Percentiles rank a stretch among this genome's conserved stretches.
These are phyloP conservation scores for Xerocomellus intermedius DNA, from an alignment of 768 basidiomycete species.

Conservation along the genomic window DNA sequence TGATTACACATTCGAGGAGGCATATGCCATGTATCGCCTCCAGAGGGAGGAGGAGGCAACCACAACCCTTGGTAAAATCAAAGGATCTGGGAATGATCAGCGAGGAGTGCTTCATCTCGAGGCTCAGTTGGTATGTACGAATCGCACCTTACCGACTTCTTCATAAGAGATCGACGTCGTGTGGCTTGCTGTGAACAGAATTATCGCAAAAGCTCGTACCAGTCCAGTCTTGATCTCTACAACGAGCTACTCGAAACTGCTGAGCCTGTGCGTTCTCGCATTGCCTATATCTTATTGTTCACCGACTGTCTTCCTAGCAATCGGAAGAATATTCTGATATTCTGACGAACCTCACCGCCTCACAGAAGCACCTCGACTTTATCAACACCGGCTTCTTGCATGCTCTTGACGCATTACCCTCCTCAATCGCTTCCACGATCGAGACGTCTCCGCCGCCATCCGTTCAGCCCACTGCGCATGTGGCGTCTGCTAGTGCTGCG, in stretches of 20 bases:
- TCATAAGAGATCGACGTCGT: conserved; percentile 17
- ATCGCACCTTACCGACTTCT: conserved; percentile 13
- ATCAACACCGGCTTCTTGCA: conserved; percentile 66
- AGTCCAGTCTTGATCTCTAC: conserved; percentile 72
- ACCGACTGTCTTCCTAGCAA: conserved; percentile 43
- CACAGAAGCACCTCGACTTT: conserved; percentile 83
- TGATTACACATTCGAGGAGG: conserved; percentile 57
- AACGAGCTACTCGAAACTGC: conserved; percentile 77
- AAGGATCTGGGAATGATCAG: conserved; percentile 43
- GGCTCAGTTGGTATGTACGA: conserved; percentile 75
- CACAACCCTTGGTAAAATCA: conserved; percentile 49
- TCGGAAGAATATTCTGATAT: conserved; percentile 89
- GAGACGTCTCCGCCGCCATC: conserved; percentile 63
- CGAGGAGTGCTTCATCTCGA: conserved; percentile 76
- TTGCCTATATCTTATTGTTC: not conserved
- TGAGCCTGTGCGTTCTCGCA: conserved; percentile 58
- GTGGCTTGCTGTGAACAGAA: conserved; percentile 42
- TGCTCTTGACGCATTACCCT: conserved; percentile 59
- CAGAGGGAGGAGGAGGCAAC: conserved; percentile 71
- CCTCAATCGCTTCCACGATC: conserved; percentile 48
- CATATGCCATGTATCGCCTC: conserved; percentile 85
- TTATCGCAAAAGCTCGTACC: conserved; percentile 77
- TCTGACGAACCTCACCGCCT: conserved; percentile 78
- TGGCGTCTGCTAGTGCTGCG: conserved; percentile 25
- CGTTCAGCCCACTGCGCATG: conserved; percentile 33